These are phyloP conservation scores for Carex sylvatica DNA, from an alignment of 202 grass and related monocot genomes.

Conservation along the genomic window DNA sequence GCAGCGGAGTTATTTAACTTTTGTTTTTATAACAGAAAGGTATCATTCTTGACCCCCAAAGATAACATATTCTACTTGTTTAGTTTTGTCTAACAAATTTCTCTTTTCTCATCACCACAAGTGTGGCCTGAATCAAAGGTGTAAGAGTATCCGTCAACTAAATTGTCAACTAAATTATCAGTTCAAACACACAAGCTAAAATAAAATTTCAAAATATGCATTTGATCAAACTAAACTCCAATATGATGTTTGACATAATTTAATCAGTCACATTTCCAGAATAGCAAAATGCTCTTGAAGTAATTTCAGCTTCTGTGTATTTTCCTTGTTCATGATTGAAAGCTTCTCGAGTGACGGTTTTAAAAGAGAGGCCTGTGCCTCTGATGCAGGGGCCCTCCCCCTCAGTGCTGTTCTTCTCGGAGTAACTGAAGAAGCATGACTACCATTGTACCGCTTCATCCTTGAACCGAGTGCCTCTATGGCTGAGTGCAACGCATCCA, in stretches of 20 bases:
- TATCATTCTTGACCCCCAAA: background rate
- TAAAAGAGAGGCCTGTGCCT: conserved; percentile 57
- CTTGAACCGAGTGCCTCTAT: conserved; percentile 64
- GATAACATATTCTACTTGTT: background rate
- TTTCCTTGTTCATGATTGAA: conserved; percentile 70
- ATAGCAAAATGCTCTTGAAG: conserved; percentile 62
- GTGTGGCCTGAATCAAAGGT: background rate
- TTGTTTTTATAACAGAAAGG: background rate
- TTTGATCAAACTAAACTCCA: background rate
- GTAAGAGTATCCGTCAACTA: background rate
- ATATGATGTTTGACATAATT: background rate
- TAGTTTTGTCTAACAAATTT: background rate
- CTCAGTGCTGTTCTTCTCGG: conserved; percentile 32
- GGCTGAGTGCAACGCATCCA: conserved; percentile 66
- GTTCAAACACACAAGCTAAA: background rate
- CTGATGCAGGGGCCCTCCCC: conserved; percentile 43
- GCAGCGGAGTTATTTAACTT: too few species aligned
- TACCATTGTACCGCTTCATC: conserved; percentile 43
- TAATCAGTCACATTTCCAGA: conserved; percentile 49
- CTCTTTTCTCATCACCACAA: background rate
- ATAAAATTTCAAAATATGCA: background rate
- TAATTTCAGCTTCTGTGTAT: conserved; percentile 57
- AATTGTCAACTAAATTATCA: background rate
- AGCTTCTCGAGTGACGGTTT: conserved; percentile 78
- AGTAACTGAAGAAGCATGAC: conserved; percentile 13